Conservation (phyloP, 176 grass and related monocot species). For the Avena eriantha region DNA sequence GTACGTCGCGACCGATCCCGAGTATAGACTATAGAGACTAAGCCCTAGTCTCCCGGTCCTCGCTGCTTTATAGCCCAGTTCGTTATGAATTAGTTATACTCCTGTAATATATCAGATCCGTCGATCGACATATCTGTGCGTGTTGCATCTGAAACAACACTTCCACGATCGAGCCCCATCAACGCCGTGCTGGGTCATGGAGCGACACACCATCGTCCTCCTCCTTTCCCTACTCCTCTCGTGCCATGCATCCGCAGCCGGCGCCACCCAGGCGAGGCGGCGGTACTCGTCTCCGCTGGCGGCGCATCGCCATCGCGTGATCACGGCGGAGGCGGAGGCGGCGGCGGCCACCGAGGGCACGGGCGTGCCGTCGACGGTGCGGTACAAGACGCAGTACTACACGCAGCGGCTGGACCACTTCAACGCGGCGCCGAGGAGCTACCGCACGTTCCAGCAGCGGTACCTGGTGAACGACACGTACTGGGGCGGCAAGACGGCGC, state of each 20-base stretch:
- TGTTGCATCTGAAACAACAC: background rate
- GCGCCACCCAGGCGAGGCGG: background rate
- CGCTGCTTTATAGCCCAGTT: slow-evolving; percentile 5
- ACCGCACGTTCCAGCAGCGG: slow-evolving; percentile 58
- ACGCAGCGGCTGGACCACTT: slow-evolving; percentile 73
- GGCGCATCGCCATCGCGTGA: background rate
- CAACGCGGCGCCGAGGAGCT: slow-evolving; percentile 50
- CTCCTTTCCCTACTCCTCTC: background rate
- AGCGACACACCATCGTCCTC: background rate
- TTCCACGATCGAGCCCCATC: background rate
- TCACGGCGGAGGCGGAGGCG: background rate
- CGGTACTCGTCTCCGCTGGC: background rate
- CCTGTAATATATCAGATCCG: background rate
- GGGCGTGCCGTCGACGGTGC: background rate
- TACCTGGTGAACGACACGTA: slow-evolving; percentile 63
- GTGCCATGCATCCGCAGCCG: background rate
- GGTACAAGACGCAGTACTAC: slow-evolving; percentile 58
- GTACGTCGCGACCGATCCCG: background rate
- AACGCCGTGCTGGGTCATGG: background rate
- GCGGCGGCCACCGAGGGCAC: background rate
- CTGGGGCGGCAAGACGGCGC: slow-evolving; percentile 52
- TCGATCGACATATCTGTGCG: slow-evolving; percentile 8
- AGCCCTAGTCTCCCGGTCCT: slow-evolving; percentile 27
- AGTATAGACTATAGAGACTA: background rate
- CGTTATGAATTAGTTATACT: background rate